Conservation (phyloP, 306 rosid genomes). For the Argentina anserina region DNA sequence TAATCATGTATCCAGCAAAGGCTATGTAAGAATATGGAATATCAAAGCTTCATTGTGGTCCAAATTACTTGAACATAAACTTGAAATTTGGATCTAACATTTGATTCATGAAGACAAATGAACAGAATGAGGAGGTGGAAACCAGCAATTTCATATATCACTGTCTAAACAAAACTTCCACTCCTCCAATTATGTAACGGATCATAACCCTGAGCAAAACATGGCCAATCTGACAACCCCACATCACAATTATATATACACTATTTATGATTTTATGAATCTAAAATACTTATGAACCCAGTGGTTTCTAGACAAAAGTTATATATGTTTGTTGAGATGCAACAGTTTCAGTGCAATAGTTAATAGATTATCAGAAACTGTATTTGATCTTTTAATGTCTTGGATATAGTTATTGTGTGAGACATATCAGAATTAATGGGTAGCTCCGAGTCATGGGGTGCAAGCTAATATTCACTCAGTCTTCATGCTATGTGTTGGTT, state of each 20-base stretch:
- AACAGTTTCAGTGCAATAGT: slow-evolving; percentile 47
- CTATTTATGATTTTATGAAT: slow-evolving; percentile 15
- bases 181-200: slow-evolving; percentile 27
- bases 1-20: background rate
- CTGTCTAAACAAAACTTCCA: slow-evolving; percentile 30
- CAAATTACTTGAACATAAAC: background rate
- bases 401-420: slow-evolving; percentile 33
- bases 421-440: slow-evolving; percentile 64
- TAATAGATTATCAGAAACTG: slow-evolving; percentile 32
- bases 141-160: background rate
- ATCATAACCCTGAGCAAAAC: slow-evolving; percentile 37
- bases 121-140: slow-evolving; percentile 4
- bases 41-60: background rate
- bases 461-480: slow-evolving; percentile 24
- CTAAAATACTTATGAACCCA: background rate
- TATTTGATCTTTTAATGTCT: slow-evolving; percentile 40
- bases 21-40: background rate
- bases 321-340: slow-evolving; percentile 11
- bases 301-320: background rate
- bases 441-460: slow-evolving; percentile 52
- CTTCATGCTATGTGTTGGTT: background rate
- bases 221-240: slow-evolving; percentile 68
- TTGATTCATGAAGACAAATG: background rate
- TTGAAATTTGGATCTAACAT: background rate
- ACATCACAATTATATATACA: slow-evolving; percentile 20